phyloP scores from a whole-genome alignment of 129 eudicot species.

The Chrysanthemum lavandulifolium region DNA sequence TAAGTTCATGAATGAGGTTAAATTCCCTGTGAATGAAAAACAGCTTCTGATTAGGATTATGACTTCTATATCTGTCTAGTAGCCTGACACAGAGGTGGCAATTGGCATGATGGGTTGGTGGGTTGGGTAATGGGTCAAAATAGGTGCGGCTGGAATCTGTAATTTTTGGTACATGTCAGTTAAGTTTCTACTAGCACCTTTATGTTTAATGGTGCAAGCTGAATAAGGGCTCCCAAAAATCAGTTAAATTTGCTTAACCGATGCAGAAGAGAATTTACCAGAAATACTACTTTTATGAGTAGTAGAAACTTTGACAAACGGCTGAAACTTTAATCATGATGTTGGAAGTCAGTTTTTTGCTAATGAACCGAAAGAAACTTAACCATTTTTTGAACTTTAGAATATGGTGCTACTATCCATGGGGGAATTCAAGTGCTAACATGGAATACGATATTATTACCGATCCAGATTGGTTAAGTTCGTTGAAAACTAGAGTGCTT shows the following conservation, averaged over 20 bases:
- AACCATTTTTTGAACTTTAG: not conserved
- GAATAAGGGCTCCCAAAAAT: conserved; percentile 10
- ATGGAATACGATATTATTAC: too few species aligned
- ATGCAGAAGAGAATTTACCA: too few species aligned
- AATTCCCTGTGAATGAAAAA: conserved; percentile 43
- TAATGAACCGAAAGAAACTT: not conserved
- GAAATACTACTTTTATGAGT: too few species aligned
- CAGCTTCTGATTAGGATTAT: not conserved
- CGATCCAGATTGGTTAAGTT: not conserved
- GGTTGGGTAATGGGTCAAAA: not conserved
- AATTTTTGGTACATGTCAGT: not conserved
- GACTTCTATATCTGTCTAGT: not conserved
- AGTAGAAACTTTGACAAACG: not conserved
- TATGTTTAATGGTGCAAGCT: conserved; percentile 13
- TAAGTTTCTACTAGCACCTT: conserved; percentile 19
- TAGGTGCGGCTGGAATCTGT: not conserved
- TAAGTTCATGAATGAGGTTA: conserved; percentile 65
- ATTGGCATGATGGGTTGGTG: not conserved
- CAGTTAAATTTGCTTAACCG: too few species aligned
- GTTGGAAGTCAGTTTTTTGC: not conserved
- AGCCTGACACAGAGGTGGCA: not conserved
- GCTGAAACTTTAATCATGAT: conserved; percentile 6
- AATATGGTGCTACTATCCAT: conserved; percentile 20
- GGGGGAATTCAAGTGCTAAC: not conserved
- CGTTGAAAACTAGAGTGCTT: not conserved